Base-by-base conservation (phyloP, 495 filamentous ascomycete genomes). In the Neurospora sp. region DNA sequence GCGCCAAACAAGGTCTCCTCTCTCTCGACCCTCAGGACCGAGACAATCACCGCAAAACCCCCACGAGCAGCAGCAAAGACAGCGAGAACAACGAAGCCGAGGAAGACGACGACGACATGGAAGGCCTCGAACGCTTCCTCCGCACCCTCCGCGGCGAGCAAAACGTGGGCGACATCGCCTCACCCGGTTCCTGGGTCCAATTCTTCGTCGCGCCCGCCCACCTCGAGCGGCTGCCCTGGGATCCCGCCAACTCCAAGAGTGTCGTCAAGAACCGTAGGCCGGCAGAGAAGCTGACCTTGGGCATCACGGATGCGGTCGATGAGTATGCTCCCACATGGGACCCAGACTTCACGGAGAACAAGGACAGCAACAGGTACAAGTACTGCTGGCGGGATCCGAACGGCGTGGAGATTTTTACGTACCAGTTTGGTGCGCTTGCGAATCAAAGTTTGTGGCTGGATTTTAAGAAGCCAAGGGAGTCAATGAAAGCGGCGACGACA, bases 1-100 rank as follows among this genome's bases (percentile, higher is more conserved):
- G 94, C 6, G 84, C 88, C 74, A 97, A 96, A 80, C 89, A 90
- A 72, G 94, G 94, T 5, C 85, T 97, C 14, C 83, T 97, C 7
- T 94, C 93, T 9, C 84, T 97, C 0, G 93, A 96, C 78, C 93
- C 93, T 23, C 88, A 93, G 75, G 54, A 66, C 14, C 54, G 54
- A 31, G 27, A 66, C 27, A 18, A 27, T 66, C 14, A 1, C 54
- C 54, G 54, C 14, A 66, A 66, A 66, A 31, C 14, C 14, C 27
- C 14, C 54, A 85, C 83, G 12, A 82, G 75, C 10, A 48, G n/a
- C 44, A 59, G 23, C 48, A 20, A 80, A 69, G 76, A 77, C 41
- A 69, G 75, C 1, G 70, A 78, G 4, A 77, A 78, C 23, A 40
- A 80, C 1, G 75, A 78, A 18, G 79, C 79, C 37, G 18, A 83